A percentile compares a stretch with the other conserved stretches of the same genome.
Evolutionary conservation across 2,329 filamentous ascomycete genomes (phyloP).

Genomic region (Cucurbitaria berberidis): DNA sequence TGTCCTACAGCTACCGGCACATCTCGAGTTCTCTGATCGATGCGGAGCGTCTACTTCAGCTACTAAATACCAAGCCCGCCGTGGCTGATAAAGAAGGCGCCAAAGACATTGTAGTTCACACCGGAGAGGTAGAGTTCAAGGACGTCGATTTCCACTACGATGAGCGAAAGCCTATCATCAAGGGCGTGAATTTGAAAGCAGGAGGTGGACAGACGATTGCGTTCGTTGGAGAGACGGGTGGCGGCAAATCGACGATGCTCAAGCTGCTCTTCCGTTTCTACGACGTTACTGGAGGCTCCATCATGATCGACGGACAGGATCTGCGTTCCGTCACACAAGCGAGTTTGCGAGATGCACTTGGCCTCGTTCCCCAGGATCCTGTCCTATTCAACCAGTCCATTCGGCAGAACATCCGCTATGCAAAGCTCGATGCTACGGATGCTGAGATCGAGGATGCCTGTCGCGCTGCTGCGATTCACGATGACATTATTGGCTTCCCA

Average conservation of each 20-base stretch:
- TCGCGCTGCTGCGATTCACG: constrained; percentile 67
- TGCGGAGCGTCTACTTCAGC: constrained; percentile 65
- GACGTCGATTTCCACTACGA: constrained; percentile 65
- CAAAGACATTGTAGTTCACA: constrained; percentile 51
- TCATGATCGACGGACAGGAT: constrained; percentile 65
- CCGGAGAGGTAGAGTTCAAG: constrained; percentile 61
- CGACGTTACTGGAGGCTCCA: constrained; percentile 61
- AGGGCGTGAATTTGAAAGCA: constrained; percentile 57
- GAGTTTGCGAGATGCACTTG: constrained; percentile 64
- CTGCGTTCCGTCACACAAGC: constrained; percentile 64
- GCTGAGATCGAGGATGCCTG: constrained; percentile 67
- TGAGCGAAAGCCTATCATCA: constrained; percentile 58
- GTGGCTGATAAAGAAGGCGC: constrained; percentile 54
- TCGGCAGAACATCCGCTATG: constrained; percentile 70
- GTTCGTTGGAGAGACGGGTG: constrained; percentile 67
- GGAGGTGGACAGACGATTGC: constrained; percentile 63
- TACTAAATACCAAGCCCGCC: constrained; percentile 64
- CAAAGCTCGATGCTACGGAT: constrained; percentile 65
- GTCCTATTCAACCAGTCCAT: constrained; percentile 69
- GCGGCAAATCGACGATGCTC: constrained; percentile 67
- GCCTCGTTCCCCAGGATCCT: constrained; percentile 70
- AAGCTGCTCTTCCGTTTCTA: constrained; percentile 68
- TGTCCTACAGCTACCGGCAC: constrained; percentile 58
- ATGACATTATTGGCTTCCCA: constrained; percentile 66
- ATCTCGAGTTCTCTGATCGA: constrained; percentile 65